A percentile compares a stretch with the other conserved stretches of the same genome.
phyloP scores from a whole-genome alignment of 106 monocot genomes.

The Allium sativum region DNA sequence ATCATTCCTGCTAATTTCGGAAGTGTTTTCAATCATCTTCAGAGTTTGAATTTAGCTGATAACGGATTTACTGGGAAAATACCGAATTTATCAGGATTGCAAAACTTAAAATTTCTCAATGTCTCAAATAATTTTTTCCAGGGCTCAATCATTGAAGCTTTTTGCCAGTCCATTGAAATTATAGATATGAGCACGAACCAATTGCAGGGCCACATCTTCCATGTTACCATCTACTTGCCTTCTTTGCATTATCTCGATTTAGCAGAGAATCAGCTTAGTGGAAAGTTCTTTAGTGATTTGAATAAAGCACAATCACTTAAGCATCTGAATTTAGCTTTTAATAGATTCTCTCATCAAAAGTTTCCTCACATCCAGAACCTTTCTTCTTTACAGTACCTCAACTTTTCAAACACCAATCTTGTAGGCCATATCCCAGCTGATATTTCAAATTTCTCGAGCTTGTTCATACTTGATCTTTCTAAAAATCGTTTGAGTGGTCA shows the following conservation, averaged over 20 bases:
- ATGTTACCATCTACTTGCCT: slow-evolving; percentile 30
- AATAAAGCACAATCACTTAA: slow-evolving; percentile 26
- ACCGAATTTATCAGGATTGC: slow-evolving; percentile 40
- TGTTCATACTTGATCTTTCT: slow-evolving; percentile 58
- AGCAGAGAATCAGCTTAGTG: slow-evolving; percentile 47
- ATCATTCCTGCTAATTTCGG: slow-evolving; percentile 21
- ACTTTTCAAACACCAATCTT: slow-evolving; percentile 49
- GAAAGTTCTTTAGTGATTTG: slow-evolving; percentile 22
- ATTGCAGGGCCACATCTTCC: slow-evolving; percentile 41
- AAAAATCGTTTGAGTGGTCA: slow-evolving; percentile 46
- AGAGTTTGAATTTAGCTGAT: slow-evolving; percentile 26
- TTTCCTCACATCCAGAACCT: slow-evolving; percentile 27
- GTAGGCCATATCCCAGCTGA: slow-evolving; percentile 37
- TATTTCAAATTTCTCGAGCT: slow-evolving; percentile 32
- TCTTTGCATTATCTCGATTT: slow-evolving; percentile 52
- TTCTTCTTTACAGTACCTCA: slow-evolving; percentile 46
- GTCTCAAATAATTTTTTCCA: slow-evolving; percentile 53
- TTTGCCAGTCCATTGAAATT: slow-evolving; percentile 24
- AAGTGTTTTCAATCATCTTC: slow-evolving; percentile 18
- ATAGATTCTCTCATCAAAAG: slow-evolving; percentile 44
- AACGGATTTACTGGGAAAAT: slow-evolving; percentile 43
- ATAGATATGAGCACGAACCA: slow-evolving; percentile 76
- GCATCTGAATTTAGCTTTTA: slow-evolving; percentile 69
- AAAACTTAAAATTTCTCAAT: slow-evolving; percentile 49
- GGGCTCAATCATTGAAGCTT: slow-evolving; percentile 21